phyloP scores from a whole-genome alignment of 108 stramenopile species.

The Aurantiochytrium sp. region DNA sequence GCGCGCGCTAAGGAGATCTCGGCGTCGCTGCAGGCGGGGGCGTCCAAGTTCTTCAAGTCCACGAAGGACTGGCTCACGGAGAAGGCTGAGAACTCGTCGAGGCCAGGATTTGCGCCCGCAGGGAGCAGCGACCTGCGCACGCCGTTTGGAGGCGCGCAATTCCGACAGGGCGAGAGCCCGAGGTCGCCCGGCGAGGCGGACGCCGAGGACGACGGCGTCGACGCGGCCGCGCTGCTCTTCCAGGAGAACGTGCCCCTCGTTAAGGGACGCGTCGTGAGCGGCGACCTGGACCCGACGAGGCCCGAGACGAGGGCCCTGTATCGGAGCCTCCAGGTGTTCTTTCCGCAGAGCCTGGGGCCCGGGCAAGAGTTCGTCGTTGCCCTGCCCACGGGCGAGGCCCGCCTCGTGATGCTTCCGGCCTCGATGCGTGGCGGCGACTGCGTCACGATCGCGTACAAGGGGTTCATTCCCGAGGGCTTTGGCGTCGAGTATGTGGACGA shows the following conservation, averaged over 20 bases:
- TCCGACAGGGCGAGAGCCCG: too few relatives aligned
- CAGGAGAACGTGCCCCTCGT: neutral
- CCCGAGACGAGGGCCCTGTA: neutral
- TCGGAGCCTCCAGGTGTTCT: neutral
- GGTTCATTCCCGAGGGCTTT: neutral
- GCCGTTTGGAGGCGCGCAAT: too few relatives aligned
- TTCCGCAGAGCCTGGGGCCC: neutral
- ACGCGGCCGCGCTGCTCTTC: neutral
- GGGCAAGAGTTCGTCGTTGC: conserved; percentile 17
- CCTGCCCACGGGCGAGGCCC: conserved; percentile 25
- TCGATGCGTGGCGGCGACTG: neutral
- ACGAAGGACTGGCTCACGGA: neutral
- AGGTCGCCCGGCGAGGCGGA: too few relatives aligned
- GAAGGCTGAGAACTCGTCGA: neutral
- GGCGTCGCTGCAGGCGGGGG: neutral
- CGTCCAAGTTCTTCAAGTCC: neutral
- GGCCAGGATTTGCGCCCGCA: too few relatives aligned
- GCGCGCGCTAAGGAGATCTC: neutral
- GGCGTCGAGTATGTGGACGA: neutral
- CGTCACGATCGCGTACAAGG: neutral
- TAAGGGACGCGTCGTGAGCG: neutral
- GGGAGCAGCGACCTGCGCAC: too few relatives aligned
- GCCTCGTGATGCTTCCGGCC: neutral
- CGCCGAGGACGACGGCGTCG: neutral
- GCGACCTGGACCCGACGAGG: neutral